Evolutionary conservation across 2,329 filamentous ascomycete species (phyloP).

Genomic region (Alternaria burnsii): DNA sequence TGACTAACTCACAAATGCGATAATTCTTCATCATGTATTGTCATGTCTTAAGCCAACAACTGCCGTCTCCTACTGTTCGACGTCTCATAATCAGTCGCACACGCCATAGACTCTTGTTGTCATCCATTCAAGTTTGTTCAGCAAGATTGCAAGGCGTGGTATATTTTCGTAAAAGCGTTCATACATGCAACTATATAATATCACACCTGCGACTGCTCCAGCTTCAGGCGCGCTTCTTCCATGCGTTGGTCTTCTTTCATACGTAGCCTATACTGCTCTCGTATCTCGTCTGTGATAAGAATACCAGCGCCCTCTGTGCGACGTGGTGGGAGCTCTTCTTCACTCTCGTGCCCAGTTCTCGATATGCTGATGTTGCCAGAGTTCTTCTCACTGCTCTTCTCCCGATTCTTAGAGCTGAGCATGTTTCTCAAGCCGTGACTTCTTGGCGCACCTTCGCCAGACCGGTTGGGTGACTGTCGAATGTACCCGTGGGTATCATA

Average conservation of each 20-base stretch:
- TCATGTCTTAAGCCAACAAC: not conserved
- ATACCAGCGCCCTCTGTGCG: constrained; percentile 12
- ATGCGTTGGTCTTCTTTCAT: constrained; percentile 10
- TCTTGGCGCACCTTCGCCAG: constrained; percentile 1
- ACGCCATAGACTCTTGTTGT: not conserved
- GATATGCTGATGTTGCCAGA: constrained; percentile 11
- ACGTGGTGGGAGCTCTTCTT: constrained; percentile 22
- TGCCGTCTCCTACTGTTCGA: not conserved
- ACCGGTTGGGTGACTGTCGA: constrained; percentile 17
- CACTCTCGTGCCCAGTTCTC: constrained; percentile 12
- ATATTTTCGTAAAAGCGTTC: not conserved
- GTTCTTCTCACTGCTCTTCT: constrained; percentile 10
- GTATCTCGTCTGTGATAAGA: constrained; percentile 11
- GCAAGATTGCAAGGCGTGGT: not conserved
- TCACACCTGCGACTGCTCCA: not conserved
- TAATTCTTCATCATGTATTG: not conserved
- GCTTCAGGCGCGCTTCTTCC: constrained; percentile 2
- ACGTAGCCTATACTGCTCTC: constrained; percentile 8
- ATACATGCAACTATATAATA: too few relatives aligned
- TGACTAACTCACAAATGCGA: not conserved
- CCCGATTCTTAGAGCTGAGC: constrained; percentile 13
- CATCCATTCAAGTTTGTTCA: not conserved
- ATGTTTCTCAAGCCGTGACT: constrained; percentile 16
- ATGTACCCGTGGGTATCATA: constrained; percentile 24
- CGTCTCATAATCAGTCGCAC: not conserved